These are phyloP conservation scores for Ogataea allantospora DNA, from an alignment of 805 yeast genomes.

Conservation along the genomic window DNA sequence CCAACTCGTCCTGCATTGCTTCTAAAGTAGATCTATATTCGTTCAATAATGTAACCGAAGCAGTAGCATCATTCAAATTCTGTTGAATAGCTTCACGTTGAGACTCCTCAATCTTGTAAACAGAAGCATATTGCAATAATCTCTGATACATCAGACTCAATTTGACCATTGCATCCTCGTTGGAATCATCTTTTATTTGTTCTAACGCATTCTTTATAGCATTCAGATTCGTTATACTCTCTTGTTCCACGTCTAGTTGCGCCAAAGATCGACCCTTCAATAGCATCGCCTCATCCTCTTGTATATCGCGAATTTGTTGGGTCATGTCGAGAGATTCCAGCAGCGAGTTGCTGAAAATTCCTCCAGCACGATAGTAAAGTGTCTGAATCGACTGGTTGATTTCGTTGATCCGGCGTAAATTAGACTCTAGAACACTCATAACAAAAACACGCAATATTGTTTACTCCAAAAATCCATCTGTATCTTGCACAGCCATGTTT, in stretches of 20 bases:
- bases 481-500: no score
- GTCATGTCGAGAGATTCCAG: constrained; percentile 22
- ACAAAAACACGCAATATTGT: constrained; percentile 1
- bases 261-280: constrained; percentile 20
- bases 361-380: constrained; percentile 20
- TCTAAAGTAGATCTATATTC: constrained; percentile 16
- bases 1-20: constrained; percentile 21
- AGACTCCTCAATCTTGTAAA: constrained; percentile 18
- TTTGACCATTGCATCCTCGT: constrained; percentile 19
- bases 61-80: constrained; percentile 20
- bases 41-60: constrained; percentile 16
- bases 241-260: constrained; percentile 24
- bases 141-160: constrained; percentile 20
- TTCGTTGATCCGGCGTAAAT: constrained; percentile 16
- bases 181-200: constrained; percentile 15
- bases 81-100: constrained; percentile 17
- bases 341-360: constrained; percentile 26
- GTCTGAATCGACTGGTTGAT: constrained; percentile 23
- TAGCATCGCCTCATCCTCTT: constrained; percentile 20
- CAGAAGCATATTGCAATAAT: constrained; percentile 17
- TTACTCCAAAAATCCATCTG: no score
- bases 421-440: constrained; percentile 19
- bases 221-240: constrained; percentile 3
- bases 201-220: constrained; percentile 9
- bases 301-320: constrained; percentile 24